Evolutionary conservation across 2,329 filamentous ascomycete species (phyloP).

Genomic region (Hypocrella siamensis): DNA sequence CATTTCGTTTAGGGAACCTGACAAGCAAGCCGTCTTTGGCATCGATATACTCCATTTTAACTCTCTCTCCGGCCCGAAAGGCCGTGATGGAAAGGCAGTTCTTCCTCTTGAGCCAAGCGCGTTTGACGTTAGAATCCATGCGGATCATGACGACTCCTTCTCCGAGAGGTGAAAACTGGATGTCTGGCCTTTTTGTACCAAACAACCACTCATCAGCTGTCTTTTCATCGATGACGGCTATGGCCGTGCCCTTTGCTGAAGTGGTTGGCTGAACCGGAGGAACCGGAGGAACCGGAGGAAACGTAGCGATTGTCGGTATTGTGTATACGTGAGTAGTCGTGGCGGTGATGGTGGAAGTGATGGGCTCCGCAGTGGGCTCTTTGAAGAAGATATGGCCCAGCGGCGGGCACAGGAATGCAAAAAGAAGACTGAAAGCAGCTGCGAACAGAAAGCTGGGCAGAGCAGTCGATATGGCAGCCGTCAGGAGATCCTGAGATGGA

Average conservation of each 20-base stretch:
- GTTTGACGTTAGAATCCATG: conserved; percentile 32
- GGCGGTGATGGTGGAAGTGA: conserved; percentile 9
- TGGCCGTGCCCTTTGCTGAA: conserved; percentile 9
- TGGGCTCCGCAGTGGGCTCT: background rate
- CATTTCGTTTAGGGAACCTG: conserved; percentile 35
- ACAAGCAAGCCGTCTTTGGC: conserved; percentile 36
- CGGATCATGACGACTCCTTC: conserved; percentile 37
- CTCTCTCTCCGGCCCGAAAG: conserved; percentile 27
- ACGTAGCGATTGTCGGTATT: conserved; percentile 5
- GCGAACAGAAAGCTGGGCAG: conserved; percentile 12
- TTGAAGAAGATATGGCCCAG: conserved; percentile 2
- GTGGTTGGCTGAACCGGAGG: conserved; percentile 1
- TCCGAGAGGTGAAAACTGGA: conserved; percentile 17
- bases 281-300: conserved; percentile 4
- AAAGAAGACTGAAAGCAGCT: conserved; percentile 9
- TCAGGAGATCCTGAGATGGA: conserved; percentile 1
- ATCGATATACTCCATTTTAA: conserved; percentile 32
- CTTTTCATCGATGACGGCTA: conserved; percentile 15
- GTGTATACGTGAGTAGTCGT: conserved; percentile 7
- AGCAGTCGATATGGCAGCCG: conserved; percentile 5
- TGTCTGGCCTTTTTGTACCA: conserved; percentile 14
- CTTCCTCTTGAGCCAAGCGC: conserved; percentile 38
- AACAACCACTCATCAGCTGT: conserved; percentile 18
- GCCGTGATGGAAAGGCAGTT: conserved; percentile 38
- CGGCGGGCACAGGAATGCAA: conserved; percentile 14